phyloP scores from a whole-genome alignment of 2,329 filamentous ascomycete species.

The Polytolypa hystricis region DNA sequence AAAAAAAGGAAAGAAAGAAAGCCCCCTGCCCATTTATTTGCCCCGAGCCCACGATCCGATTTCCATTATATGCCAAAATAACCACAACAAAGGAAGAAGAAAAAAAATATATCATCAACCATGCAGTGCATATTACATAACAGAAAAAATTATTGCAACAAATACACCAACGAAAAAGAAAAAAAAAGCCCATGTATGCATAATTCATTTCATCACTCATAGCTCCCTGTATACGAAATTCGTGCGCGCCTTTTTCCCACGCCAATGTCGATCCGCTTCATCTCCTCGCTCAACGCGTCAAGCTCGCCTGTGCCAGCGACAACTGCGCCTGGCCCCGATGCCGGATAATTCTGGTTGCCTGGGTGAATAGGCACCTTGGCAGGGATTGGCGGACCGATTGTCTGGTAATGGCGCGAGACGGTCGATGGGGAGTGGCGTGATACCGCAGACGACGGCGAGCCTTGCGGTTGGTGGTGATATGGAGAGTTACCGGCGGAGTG shows the following conservation, averaged over 20 bases:
- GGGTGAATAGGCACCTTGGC: slow-evolving; percentile 32
- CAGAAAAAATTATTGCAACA: no score
- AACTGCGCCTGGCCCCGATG: slow-evolving; percentile 19
- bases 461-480: slow-evolving; percentile 11
- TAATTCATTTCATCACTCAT: no score
- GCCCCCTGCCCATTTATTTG: no score
- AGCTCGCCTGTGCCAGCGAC: slow-evolving; percentile 11
- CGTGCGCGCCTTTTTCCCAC: background rate
- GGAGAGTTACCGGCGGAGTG: slow-evolving; percentile 13
- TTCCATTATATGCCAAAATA: no score
- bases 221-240: no score
- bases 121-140: no score
- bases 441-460: slow-evolving; percentile 24
- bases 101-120: no score
- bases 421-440: slow-evolving; percentile 18
- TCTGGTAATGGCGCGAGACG: slow-evolving; percentile 21
- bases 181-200: no score
- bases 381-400: slow-evolving; percentile 29
- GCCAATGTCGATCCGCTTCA: slow-evolving; percentile 42
- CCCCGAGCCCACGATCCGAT: no score
- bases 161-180: no score
- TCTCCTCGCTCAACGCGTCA: slow-evolving; percentile 47
- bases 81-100: no score
- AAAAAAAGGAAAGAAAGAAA: no score
- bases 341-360: slow-evolving; percentile 19